These are phyloP conservation scores for Ophiostoma pallidulum DNA, from an alignment of 2,329 filamentous ascomycete species.

Conservation along the genomic window DNA sequence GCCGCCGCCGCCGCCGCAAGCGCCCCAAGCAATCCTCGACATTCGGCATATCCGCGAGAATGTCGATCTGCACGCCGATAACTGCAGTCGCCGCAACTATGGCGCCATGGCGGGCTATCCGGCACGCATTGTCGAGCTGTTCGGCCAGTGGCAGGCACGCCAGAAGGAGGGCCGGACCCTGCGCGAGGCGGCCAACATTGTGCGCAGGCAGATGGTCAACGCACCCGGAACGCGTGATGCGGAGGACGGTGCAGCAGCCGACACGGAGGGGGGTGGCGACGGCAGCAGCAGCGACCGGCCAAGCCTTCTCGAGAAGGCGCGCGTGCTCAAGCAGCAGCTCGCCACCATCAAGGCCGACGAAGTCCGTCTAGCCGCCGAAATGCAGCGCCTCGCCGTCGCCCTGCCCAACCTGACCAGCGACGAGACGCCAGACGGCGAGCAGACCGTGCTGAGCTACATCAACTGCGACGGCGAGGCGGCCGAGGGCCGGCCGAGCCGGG, in stretches of 20 bases:
- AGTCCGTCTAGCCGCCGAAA: slow-evolving; percentile 50
- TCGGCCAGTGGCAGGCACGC: slow-evolving; percentile 48
- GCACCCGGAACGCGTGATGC: slow-evolving; percentile 37
- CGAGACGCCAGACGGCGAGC: slow-evolving; percentile 63
- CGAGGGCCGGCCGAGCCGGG: slow-evolving; percentile 14
- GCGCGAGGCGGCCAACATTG: slow-evolving; percentile 56
- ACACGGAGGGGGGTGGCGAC: slow-evolving; percentile 23
- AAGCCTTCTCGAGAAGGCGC: slow-evolving; percentile 53
- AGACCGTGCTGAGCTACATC: slow-evolving; percentile 64
- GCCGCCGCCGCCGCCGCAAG: slow-evolving; percentile 36
- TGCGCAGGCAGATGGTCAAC: slow-evolving; percentile 50
- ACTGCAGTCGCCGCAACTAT: slow-evolving; percentile 83
- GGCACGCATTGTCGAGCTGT: slow-evolving; percentile 44
- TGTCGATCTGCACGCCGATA: slow-evolving; percentile 68
- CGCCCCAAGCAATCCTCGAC: slow-evolving; percentile 71
- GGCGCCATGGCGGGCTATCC: slow-evolving; percentile 44
- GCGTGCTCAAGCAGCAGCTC: slow-evolving; percentile 53
- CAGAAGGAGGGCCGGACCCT: slow-evolving; percentile 52
- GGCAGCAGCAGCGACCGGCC: no score
- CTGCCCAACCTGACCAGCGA: slow-evolving; percentile 80
- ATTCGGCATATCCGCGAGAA: slow-evolving; percentile 86
- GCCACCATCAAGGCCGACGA: slow-evolving; percentile 52
- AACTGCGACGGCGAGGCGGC: slow-evolving; percentile 53
- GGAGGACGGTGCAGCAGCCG: slow-evolving; percentile 12
- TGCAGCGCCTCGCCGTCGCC: slow-evolving; percentile 63